Conservation (phyloP, 2,329 filamentous ascomycete species). For the Macrophomina pseudophaseolina region DNA sequence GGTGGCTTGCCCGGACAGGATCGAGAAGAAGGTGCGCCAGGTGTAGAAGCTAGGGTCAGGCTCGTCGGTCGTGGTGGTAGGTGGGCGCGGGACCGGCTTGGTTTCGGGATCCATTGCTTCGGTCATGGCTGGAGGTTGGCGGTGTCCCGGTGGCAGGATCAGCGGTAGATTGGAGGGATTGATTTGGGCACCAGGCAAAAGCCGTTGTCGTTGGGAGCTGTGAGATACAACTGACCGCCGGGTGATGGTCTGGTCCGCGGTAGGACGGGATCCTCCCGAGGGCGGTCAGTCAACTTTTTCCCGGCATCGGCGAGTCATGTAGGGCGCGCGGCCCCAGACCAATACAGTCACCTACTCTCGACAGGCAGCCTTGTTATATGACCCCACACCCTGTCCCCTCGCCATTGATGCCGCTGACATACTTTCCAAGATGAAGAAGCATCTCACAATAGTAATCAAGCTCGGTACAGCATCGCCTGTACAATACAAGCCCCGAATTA, state of each 20-base stretch:
- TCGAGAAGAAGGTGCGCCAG: constrained; percentile 87
- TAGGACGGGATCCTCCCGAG: constrained; percentile 6
- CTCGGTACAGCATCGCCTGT: constrained; percentile 64
- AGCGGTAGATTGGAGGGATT: not conserved
- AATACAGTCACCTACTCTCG: not conserved
- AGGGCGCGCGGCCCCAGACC: constrained; percentile 5
- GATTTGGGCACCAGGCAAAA: not conserved
- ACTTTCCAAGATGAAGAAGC: constrained; percentile 67
- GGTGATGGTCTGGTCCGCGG: not conserved
- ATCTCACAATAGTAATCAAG: constrained; percentile 83
- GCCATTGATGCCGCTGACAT: constrained; percentile 16
- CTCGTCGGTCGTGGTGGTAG: constrained; percentile 33
- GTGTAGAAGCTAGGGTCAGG: constrained; percentile 51
- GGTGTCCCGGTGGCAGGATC: not conserved
- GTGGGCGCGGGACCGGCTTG: constrained; percentile 18
- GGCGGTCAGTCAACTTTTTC: constrained; percentile 24
- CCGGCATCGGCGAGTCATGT: constrained; percentile 21
- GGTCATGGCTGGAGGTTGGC: not conserved
- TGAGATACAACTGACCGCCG: not conserved
- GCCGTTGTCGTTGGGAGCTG: not conserved
- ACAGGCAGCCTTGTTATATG: not conserved
- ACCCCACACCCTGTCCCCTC: not conserved
- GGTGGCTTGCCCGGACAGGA: constrained; percentile 75
- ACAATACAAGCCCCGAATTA: constrained; percentile 30
- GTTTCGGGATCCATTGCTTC: constrained; percentile 19